phyloP scores from a whole-genome alignment of 331 rosid species.

The Quercus lobata region DNA sequence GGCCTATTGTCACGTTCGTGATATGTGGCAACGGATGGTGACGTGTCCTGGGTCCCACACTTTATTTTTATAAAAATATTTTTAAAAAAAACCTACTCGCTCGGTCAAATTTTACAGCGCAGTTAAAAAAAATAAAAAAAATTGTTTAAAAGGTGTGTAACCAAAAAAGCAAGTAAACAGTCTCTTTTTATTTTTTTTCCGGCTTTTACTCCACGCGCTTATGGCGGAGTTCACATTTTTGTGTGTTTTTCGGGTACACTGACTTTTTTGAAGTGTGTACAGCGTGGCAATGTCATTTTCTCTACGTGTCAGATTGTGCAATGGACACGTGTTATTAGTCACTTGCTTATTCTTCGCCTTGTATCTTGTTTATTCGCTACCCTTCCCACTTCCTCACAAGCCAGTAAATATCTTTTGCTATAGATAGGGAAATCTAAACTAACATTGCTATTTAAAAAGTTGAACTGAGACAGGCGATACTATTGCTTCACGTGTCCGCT shows the following conservation, averaged over 20 bases:
- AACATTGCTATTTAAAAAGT: conserved; percentile 9
- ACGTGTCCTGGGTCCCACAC: conserved; percentile 50
- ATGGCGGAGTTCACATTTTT: conserved; percentile 16
- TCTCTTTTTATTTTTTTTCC: conserved; percentile 6
- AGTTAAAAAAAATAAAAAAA: conserved; percentile 7
- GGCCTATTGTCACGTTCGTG: conserved; percentile 92
- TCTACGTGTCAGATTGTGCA: conserved; percentile 33
- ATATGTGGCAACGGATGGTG: conserved; percentile 51
- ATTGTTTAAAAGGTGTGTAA: background rate
- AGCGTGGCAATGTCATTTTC: conserved; percentile 31
- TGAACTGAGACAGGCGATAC: conserved; percentile 16
- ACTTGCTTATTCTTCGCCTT: conserved; percentile 32
- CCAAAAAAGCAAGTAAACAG: conserved; percentile 2
- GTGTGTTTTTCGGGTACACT: background rate
- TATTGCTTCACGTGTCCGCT: conserved; percentile 12
- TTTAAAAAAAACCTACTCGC: background rate
- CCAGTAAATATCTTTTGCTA: conserved; percentile 47
- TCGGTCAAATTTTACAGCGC: conserved; percentile 29
- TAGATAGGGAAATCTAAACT: conserved; percentile 1
- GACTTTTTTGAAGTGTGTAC: conserved; percentile 12
- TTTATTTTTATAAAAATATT: background rate
- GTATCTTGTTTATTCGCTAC: conserved; percentile 48
- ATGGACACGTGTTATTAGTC: conserved; percentile 28
- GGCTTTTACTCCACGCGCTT: conserved; percentile 42
- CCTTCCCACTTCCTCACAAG: conserved; percentile 30